Evolutionary conservation across 1,284 basidiomycete genomes (phyloP).

Genomic region (Ceratobasidium papillatum): DNA sequence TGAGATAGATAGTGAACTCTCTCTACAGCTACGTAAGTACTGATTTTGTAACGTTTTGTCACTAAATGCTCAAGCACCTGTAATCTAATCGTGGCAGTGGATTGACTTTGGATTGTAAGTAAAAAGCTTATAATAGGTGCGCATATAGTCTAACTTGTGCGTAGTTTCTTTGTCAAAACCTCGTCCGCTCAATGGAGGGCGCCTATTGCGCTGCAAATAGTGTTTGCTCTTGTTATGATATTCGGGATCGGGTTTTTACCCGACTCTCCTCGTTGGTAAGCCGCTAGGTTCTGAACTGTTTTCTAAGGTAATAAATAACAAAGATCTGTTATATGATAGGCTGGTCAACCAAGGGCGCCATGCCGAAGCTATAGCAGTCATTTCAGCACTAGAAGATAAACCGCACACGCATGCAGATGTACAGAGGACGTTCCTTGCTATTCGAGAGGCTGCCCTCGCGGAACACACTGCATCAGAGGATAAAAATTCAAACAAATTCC

Average conservation of each 20-base stretch:
- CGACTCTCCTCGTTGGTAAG: slow-evolving; percentile 74
- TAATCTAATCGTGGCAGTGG: slow-evolving; percentile 56
- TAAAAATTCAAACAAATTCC: slow-evolving; percentile 49
- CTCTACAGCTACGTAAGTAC: slow-evolving; percentile 55
- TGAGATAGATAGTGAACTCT: too few relatives aligned
- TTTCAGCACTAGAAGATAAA: slow-evolving; percentile 68
- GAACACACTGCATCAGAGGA: slow-evolving; percentile 50
- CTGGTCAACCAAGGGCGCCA: slow-evolving; percentile 68
- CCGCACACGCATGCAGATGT: slow-evolving; percentile 62
- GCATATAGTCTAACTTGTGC: slow-evolving; percentile 13
- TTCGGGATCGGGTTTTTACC: slow-evolving; percentile 66
- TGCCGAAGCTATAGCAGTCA: slow-evolving; percentile 69
- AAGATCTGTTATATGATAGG: slow-evolving; percentile 49
- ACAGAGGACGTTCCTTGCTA: slow-evolving; percentile 63
- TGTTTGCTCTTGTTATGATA: slow-evolving; percentile 70
- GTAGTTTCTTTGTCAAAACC: slow-evolving; percentile 61
- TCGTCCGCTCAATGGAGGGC: slow-evolving; percentile 72
- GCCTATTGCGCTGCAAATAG: slow-evolving; percentile 73
- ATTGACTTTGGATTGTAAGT: slow-evolving; percentile 67
- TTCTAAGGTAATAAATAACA: not conserved
- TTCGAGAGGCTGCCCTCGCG: slow-evolving; percentile 61
- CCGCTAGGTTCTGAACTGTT: slow-evolving; percentile 38
- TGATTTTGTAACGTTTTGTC: slow-evolving; percentile 50
- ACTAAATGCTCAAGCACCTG: not conserved
- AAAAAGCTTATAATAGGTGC: slow-evolving; percentile 6